These are phyloP conservation scores for Ophiocordyceps camponoti-leonardi DNA, from an alignment of 2,329 filamentous ascomycete genomes.

Conservation along the genomic window DNA sequence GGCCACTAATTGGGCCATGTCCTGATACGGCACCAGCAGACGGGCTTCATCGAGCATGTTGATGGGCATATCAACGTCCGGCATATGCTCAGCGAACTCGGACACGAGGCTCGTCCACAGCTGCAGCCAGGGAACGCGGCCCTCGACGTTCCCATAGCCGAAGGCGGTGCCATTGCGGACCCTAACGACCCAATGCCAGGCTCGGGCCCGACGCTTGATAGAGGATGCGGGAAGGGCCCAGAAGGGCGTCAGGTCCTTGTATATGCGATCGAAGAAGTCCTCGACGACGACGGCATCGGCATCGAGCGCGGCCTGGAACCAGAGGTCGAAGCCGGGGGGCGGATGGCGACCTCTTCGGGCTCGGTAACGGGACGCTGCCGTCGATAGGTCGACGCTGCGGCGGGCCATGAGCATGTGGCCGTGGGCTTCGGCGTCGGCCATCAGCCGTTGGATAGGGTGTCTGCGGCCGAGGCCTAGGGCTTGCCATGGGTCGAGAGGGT, in stretches of 20 bases:
- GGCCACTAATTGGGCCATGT: constrained; percentile 31
- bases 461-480: constrained; percentile 6
- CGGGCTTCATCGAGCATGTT: constrained; percentile 47
- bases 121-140: constrained; percentile 26
- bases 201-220: constrained; percentile 19
- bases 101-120: constrained; percentile 30
- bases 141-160: constrained; percentile 19
- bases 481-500: constrained; percentile 11
- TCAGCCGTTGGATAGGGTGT: constrained; percentile 34
- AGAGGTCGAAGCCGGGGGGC: constrained; percentile 44
- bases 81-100: constrained; percentile 35
- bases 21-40: constrained; percentile 40
- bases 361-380: constrained; percentile 38
- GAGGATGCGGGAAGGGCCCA: constrained; percentile 34
- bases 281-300: constrained; percentile 40
- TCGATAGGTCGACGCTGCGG: constrained; percentile 28
- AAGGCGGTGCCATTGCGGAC: constrained; percentile 26
- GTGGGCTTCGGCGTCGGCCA: constrained; percentile 24
- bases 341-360: constrained; percentile 39
- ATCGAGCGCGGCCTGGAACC: constrained; percentile 36
- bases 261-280: constrained; percentile 47
- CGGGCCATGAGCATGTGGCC: constrained; percentile 24
- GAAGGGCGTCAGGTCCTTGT: constrained; percentile 43
- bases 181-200: constrained; percentile 26
- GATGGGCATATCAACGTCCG: constrained; percentile 50